phyloP scores from a whole-genome alignment of 768 basidiomycete species.

The Boletus edulis region DNA sequence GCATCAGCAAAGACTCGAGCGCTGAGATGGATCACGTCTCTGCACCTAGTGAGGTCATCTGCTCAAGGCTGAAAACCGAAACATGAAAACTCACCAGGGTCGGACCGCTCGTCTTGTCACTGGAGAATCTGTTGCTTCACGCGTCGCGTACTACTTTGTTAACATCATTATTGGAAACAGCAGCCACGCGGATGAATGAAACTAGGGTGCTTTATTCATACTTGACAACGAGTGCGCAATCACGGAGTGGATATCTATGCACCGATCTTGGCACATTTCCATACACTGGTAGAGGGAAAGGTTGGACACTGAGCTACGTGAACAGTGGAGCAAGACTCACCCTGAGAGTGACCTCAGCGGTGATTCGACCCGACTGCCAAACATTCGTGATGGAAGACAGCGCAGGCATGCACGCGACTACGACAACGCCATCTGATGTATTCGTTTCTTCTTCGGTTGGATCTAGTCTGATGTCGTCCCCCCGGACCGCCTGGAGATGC shows the following conservation, averaged over 20 bases:
- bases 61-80: background rate
- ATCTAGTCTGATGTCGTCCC: constrained; percentile 69
- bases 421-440: constrained; percentile 60
- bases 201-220: constrained; percentile 10
- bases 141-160: background rate
- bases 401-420: constrained; percentile 86
- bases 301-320: background rate
- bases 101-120: background rate
- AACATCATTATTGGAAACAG: background rate
- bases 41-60: background rate
- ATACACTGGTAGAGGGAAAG: constrained; percentile 50
- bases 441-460: constrained; percentile 70
- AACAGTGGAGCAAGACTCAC: constrained; percentile 43
- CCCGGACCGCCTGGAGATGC: constrained; percentile 49
- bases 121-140: background rate
- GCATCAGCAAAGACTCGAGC: too few species aligned
- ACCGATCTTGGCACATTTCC: constrained; percentile 66
- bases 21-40: background rate
- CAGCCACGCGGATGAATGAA: background rate
- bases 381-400: constrained; percentile 77
- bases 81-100: background rate
- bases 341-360: constrained; percentile 46
- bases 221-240: constrained; percentile 65
- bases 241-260: constrained; percentile 71
- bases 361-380: constrained; percentile 80